Evolutionary conservation across 208 protist species (phyloP), one percentile per base, ranked within the genome.

Genomic region (Acanthamoeba healyi): DNA sequence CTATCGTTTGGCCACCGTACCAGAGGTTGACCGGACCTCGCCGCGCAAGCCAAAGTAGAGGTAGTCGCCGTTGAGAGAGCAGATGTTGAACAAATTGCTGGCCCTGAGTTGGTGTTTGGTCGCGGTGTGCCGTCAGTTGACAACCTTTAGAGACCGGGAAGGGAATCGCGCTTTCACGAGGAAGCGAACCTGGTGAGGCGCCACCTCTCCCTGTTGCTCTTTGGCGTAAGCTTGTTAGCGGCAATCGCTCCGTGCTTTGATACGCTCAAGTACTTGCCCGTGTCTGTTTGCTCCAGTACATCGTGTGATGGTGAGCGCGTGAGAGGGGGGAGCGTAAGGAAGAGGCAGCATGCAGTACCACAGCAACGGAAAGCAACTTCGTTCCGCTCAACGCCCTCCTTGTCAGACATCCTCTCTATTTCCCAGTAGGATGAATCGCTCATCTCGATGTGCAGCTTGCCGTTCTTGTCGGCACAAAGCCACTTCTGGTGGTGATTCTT

Each of bases 401-500:
- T 84, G 46, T 84, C 74, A 24, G 44, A 6, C 42, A 84, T 5
- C 29, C 58, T 84, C 74, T 84, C 74, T 5, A 84, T 2, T 44
- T 84, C 74, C 74, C 74, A 84, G 24, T 7, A 9, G 29, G 26
- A 38, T 1, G 74, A 22, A 17, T 84, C 12, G 26, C 46, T 36
- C n/a, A 15, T 12, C 7, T 49, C 46, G 46, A 67, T 15, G 42
- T 22, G 74, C n/a, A 84, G 40, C 74, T 84, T 84, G 15, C 74
- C 74, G 46, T 24, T 58, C 74, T 84, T 84, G 74, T 84, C 74
- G 26, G 74, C 19, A 24, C 6, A 56, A 24, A 84, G 74, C 74
- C 74, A 84, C n/a, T 84, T 84, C 46, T 84, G 74, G 74, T 84
- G 74, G 26, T 84, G 74, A 22, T 84, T 84, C 74, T 84, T 84